A percentile compares a stretch with the other conserved stretches of the same genome.
Evolutionary conservation across 2,329 filamentous ascomycete species (phyloP).

Genomic region (Talaromyces sp.): DNA sequence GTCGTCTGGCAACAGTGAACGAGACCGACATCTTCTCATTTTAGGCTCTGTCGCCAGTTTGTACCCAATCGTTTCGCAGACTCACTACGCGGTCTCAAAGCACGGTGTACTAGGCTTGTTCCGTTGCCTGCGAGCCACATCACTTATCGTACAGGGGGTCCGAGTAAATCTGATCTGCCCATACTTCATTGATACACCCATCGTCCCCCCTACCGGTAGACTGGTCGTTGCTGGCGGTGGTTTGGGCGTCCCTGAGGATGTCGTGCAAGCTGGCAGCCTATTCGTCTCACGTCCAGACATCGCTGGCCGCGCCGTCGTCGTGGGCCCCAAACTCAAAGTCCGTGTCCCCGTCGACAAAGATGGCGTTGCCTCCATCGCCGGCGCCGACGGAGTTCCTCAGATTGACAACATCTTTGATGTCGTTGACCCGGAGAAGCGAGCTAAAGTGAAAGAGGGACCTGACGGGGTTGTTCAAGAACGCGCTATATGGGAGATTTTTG

Average conservation of each 20-base stretch:
- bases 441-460: conserved; percentile 15
- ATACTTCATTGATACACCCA: conserved; percentile 62
- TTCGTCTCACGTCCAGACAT: conserved; percentile 56
- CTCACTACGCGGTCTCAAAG: conserved; percentile 58
- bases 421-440: conserved; percentile 12
- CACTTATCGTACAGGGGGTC: conserved; percentile 47
- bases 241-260: conserved; percentile 52
- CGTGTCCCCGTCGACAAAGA: conserved; percentile 21
- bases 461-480: conserved; percentile 27
- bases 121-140: conserved; percentile 49
- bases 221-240: conserved; percentile 53
- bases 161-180: conserved; percentile 63
- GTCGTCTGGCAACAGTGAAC: conserved; percentile 22
- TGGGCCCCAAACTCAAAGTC: conserved; percentile 53
- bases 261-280: conserved; percentile 59
- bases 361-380: conserved; percentile 17
- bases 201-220: conserved; percentile 46
- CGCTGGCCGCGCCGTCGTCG: conserved; percentile 52
- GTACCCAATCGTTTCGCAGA: conserved; percentile 33
- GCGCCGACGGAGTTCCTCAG: conserved; percentile 14
- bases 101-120: conserved; percentile 64
- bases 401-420: conserved; percentile 12
- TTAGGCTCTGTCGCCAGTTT: conserved; percentile 59
- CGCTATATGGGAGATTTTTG: conserved; percentile 58
- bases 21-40: conserved; percentile 58